Evolutionary conservation across 139 green algal genomes (phyloP), one percentile per base, ranked within the genome.

Genomic region (Chlorella sp.): DNA sequence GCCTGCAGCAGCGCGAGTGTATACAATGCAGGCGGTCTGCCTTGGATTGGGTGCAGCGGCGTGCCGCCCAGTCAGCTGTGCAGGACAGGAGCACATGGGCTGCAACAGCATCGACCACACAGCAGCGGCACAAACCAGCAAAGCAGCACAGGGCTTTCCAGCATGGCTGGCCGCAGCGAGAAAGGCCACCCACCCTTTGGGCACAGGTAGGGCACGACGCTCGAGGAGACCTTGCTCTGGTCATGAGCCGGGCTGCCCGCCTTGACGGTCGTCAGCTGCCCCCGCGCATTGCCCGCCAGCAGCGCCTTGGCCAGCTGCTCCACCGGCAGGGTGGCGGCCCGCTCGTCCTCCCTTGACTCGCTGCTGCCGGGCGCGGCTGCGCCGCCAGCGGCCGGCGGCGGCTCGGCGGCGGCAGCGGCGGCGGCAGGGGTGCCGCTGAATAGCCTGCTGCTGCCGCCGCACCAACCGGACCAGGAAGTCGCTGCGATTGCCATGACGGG

Each of bases 231-330:
- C 56, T 86, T 71, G 55, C 36, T 60, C 55, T 75, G 63, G 4
- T 83, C 78, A 1, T n/a, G 9, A 1, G 38, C 78, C 6, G 41
- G 36, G n/a, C 41, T 30, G 4, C 78, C 78, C 30, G 78, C 78
- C 11, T 44, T 18, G 5, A 82, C 47, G 17, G 82, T 86, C 11
- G 72, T 86, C 23, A 86, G 82, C 82, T 86, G 82, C 15, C 20
- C 82, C 28, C 82, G 39, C 21, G 5, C n/a, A 26, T 81, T 86
- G 39, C 72, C 71, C 16, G 72, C 72, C n/a, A 86, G 72, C 44
- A 81, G 39, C 28, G 82, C 82, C 60, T 86, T 85, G 65, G 80
- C 80, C 65, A 70, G 47, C 67, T 85, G 65, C 32, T 56, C 67
- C 11, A 57, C 25, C 12, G 80, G 80, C 23, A 85, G 65, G 44